phyloP scores from a whole-genome alignment of 2,329 filamentous ascomycete genomes.

The Knufia petricola region DNA sequence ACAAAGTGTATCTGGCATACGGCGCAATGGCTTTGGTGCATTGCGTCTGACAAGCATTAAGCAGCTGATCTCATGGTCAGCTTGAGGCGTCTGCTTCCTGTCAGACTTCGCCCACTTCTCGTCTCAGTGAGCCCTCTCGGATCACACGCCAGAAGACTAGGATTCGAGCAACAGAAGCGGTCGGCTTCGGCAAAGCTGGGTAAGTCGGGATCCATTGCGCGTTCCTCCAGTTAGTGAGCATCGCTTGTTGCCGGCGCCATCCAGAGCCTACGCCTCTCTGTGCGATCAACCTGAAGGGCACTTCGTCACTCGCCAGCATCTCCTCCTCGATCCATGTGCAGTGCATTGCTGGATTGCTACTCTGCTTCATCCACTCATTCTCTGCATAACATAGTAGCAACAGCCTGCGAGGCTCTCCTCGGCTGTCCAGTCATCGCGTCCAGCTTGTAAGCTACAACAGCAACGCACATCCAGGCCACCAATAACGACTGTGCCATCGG shows the following conservation, averaged over 20 bases:
- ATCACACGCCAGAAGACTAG: neutral
- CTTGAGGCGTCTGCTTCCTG: neutral
- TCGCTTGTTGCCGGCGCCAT: constrained; percentile 9
- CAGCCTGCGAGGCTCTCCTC: constrained; percentile 3
- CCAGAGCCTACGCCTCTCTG: neutral
- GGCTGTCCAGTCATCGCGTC: neutral
- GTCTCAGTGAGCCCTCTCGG: constrained; percentile 1
- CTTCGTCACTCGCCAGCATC: constrained; percentile 3
- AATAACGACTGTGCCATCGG: neutral
- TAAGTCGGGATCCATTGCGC: constrained; percentile 1
- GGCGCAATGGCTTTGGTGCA: constrained; percentile 1
- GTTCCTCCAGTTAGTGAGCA: neutral
- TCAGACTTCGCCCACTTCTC: constrained; percentile 6
- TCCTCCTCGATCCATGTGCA: constrained; percentile 17
- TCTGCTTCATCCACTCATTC: constrained; percentile 18
- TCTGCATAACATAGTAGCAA: constrained; percentile 3
- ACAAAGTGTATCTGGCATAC: constrained; percentile 11
- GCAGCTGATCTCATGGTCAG: constrained; percentile 1
- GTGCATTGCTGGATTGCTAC: constrained; percentile 21
- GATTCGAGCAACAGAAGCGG: neutral
- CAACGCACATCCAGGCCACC: neutral
- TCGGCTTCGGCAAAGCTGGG: neutral
- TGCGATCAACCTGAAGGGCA: neutral
- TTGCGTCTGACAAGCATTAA: constrained; percentile 8
- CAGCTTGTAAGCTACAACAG: constrained; percentile 1